Conservation (phyloP, 1,284 basidiomycete species). For the Tetrapyrgos nigripes region DNA sequence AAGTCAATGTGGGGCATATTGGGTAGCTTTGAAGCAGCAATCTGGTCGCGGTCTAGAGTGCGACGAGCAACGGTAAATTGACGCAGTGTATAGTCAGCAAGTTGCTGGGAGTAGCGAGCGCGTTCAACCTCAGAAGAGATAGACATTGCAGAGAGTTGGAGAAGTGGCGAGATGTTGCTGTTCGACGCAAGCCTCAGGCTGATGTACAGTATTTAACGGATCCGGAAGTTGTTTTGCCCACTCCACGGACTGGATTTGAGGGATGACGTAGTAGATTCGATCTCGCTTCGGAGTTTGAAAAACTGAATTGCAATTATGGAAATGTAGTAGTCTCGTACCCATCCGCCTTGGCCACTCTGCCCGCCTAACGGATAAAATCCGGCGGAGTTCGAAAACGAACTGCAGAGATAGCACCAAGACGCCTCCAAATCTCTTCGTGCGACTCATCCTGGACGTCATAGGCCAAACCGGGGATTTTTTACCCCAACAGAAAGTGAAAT, state of each 20-base stretch:
- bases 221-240: not conserved
- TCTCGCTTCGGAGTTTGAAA: too few relatives aligned
- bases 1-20: constrained; percentile 28
- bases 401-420: too few relatives aligned
- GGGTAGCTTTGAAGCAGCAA: constrained; percentile 42
- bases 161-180: not conserved
- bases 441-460: too few relatives aligned
- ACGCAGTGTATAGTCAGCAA: constrained; percentile 53
- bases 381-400: too few relatives aligned
- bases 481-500: too few relatives aligned
- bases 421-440: too few relatives aligned
- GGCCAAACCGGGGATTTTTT: too few relatives aligned
- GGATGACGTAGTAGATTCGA: not conserved
- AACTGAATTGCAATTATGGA: too few relatives aligned
- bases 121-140: constrained; percentile 31
- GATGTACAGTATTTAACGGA: not conserved
- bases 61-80: constrained; percentile 47
- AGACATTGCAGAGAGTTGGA: constrained; percentile 23
- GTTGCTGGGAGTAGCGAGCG: constrained; percentile 50
- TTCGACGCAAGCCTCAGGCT: not conserved
- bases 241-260: constrained; percentile 2
- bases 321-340: too few relatives aligned
- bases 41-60: constrained; percentile 37
- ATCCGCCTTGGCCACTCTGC: too few relatives aligned
- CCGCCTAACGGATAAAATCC: too few relatives aligned